phyloP scores from a whole-genome alignment of 2,329 filamentous ascomycete genomes.

The Phialocephala subalpina region DNA sequence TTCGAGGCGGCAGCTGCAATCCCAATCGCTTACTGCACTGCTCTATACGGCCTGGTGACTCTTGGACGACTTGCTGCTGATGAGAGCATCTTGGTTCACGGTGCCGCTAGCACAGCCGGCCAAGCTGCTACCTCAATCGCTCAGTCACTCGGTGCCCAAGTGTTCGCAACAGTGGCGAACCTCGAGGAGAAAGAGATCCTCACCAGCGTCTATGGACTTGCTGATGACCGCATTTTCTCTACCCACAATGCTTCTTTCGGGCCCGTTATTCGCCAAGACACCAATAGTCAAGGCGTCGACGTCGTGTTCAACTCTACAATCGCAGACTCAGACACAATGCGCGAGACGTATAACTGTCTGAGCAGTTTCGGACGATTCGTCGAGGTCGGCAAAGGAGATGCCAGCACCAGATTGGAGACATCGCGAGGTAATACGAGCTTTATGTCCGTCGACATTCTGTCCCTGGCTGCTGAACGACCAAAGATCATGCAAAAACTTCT shows the following conservation, averaged over 20 bases:
- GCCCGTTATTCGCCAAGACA: conserved; percentile 34
- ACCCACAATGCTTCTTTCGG: conserved; percentile 36
- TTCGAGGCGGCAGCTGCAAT: conserved; percentile 39
- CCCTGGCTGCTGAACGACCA: conserved; percentile 52
- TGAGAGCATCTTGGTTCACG: conserved; percentile 47
- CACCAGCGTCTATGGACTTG: conserved; percentile 30
- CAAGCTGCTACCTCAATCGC: conserved; percentile 47
- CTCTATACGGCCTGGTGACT: conserved; percentile 38
- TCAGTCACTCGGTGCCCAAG: conserved; percentile 31
- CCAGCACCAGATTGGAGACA: conserved; percentile 42
- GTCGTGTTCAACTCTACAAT: conserved; percentile 42
- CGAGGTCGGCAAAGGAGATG: conserved; percentile 48
- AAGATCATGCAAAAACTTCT: conserved; percentile 50
- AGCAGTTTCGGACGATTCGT: conserved; percentile 49
- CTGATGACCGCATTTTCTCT: conserved; percentile 34
- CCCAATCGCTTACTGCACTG: conserved; percentile 39
- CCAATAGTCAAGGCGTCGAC: conserved; percentile 38
- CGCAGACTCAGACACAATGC: conserved; percentile 35
- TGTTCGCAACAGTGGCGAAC: conserved; percentile 41
- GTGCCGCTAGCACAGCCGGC: conserved; percentile 45
- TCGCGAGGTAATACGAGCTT: conserved; percentile 50
- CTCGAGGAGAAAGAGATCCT: conserved; percentile 35
- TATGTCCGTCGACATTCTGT: conserved; percentile 51
- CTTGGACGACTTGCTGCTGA: conserved; percentile 35
- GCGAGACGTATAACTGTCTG: conserved; percentile 45